Base-by-base conservation (phyloP, 345 rosid genomes). In the Fremontodendron californicum region DNA sequence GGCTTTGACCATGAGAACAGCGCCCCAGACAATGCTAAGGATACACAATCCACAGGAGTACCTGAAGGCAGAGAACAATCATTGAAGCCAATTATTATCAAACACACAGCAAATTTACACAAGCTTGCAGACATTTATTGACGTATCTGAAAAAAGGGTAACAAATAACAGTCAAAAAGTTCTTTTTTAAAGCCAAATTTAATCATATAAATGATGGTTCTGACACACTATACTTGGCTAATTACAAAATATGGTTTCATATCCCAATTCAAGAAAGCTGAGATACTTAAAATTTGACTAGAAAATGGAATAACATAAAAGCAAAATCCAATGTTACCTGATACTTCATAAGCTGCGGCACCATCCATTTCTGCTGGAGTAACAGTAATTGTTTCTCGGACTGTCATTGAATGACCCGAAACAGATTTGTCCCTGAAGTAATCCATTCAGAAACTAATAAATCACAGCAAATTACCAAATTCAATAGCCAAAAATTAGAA, bases 1-100 rank as follows among this genome's bases (percentile, higher is more conserved):
- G 98, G 99, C 89, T 94, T 96, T 73, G 96, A 83, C 97, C 98
- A 90, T 52, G 97, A 88, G 79, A 96, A 94, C 33, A 96, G 87
- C 9, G 94, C 97, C 57, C 97, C 98, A 9, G 99, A 96, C 82
- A 96, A 84, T 40, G 97, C 97, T 80, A 96, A 82, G 4, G 99
- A 94, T 73, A 94, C 97, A 81, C 99, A 96, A 84, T 96, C 98
- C 78, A 82, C 98, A 12, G 99, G 90, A 84, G 99, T 94, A 66
- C 99, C 99, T 96, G 91, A 78, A 82, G 67, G 75, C 81, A 72
- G 80, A 81, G 65, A 72, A 76, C 58, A 80, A 78, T 78, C 15
- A 68, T 18, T 49, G 57, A 78, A 72, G 57, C 73, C 42, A 39
- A 8, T 74, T 61, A 79, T 35, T 35, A 16, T 25, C 54, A 39